A percentile compares a stretch with the other conserved stretches of the same genome.
phyloP scores from a whole-genome alignment of 2,329 filamentous ascomycete genomes.

The Diaporthe capsici region DNA sequence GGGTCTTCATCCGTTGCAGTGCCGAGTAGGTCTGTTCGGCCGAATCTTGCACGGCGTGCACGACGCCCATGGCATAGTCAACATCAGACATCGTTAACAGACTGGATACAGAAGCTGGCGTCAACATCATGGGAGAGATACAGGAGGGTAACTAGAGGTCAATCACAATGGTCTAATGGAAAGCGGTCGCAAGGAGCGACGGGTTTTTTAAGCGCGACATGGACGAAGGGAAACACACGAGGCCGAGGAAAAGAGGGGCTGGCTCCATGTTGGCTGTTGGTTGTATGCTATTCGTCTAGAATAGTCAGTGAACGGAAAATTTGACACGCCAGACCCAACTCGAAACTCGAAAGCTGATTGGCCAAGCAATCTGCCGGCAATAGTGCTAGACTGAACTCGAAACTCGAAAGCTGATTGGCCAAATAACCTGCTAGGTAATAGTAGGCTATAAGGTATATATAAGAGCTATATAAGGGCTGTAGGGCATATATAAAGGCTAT shows the following conservation, averaged over 20 bases:
- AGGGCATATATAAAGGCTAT: too few relatives aligned
- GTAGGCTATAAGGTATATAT: too few relatives aligned
- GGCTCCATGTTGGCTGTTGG: background rate
- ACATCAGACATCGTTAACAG: background rate
- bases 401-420: too few relatives aligned
- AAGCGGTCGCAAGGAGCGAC: background rate
- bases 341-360: too few relatives aligned
- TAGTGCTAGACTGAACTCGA: too few relatives aligned
- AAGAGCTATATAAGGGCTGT: too few relatives aligned
- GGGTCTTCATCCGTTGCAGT: background rate
- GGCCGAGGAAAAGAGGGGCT: background rate
- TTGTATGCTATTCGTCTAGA: too few relatives aligned
- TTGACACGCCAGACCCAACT: too few relatives aligned
- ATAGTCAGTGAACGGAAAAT: too few relatives aligned
- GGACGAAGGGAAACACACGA: background rate
- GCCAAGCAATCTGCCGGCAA: too few relatives aligned
- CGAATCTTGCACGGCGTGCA: background rate
- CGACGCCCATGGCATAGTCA: background rate
- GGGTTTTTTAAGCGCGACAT: background rate
- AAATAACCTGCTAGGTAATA: too few relatives aligned
- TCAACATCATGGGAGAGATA: background rate
- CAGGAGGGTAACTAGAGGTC: background rate
- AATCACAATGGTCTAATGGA: background rate
- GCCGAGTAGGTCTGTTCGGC: background rate
- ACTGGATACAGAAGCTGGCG: background rate